These are phyloP conservation scores for Cokeromyces recurvatus DNA, from an alignment of 371 early-diverging fungal genomes.

Conservation along the genomic window DNA sequence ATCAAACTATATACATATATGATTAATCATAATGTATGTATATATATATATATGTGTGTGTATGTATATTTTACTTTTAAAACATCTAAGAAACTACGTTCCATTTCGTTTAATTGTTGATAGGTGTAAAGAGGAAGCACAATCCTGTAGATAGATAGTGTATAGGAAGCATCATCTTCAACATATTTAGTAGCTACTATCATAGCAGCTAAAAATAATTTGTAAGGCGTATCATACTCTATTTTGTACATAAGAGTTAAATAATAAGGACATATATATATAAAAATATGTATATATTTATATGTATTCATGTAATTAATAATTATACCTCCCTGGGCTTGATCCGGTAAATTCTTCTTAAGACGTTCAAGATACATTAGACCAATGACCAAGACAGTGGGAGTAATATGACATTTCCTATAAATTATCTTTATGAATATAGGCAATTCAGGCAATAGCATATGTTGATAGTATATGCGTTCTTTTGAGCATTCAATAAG, in stretches of 20 bases:
- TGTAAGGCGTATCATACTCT: slow-evolving; percentile 71
- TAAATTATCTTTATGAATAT: slow-evolving; percentile 36
- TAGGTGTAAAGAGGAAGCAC: slow-evolving; percentile 49
- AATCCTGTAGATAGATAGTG: slow-evolving; percentile 24
- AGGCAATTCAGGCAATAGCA: slow-evolving; percentile 26
- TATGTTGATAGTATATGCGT: slow-evolving; percentile 27
- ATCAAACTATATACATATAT: slow-evolving; percentile 15
- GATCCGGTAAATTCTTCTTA: slow-evolving; percentile 49
- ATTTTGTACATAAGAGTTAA: neutral
- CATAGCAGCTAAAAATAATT: slow-evolving; percentile 67
- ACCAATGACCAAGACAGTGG: slow-evolving; percentile 53
- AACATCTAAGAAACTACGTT: slow-evolving; percentile 39
- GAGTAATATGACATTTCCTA: slow-evolving; percentile 34
- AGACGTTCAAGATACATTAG: slow-evolving; percentile 69
- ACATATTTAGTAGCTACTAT: slow-evolving; percentile 66
- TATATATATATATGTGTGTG: neutral
- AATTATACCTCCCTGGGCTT: slow-evolving; percentile 56
- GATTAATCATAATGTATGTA: neutral
- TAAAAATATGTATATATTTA: neutral
- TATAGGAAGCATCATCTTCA: slow-evolving; percentile 50
- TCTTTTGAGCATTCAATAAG: slow-evolving; percentile 32
- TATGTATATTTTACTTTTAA: slow-evolving; percentile 13
- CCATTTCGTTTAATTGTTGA: slow-evolving; percentile 55
- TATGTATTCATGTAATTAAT: neutral
- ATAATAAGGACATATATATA: no score